Base-by-base conservation (phyloP, 2,329 filamentous ascomycete genomes). In the Zasmidium cellare region DNA sequence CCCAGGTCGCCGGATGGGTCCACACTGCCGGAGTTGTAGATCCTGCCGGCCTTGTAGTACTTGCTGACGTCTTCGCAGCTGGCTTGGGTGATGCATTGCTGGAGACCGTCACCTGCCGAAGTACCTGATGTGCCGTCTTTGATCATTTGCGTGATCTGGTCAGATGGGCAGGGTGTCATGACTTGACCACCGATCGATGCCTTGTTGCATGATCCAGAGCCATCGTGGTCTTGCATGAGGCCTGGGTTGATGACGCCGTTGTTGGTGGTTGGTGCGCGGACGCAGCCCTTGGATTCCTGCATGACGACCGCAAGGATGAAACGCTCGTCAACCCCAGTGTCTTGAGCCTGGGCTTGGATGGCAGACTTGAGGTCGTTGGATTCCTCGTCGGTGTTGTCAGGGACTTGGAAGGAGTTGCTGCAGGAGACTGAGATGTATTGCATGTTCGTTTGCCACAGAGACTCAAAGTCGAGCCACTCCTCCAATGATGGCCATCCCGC, bases 31-130 rank as follows among this genome's bases (percentile, higher is more conserved):
- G 76, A 79, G 69, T 83, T 83, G 72, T 82, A 82, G 28, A 78
- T 75, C 24, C 79, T 72, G n/a, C 79, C 77, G 1, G 75, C 80
- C 56, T 72, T 75, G 69, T 82, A 82, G 72, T 75, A 80, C 46
- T 76, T 77, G 55, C 70, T 70, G 41, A 72, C 73, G 58, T 74
- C 72, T 18, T 55, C 62, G 16, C 65, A 66, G 3, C 66, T 68
- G 16, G 71, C 61, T 54, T 73, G 57, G 41, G 65, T 66, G 46
- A 79, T 61, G 41, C 68, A 70, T 57, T 78, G 74, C 35, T 70
- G 68, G n/a, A 82, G 68, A 1, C 77, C 79, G 22, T 77, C 74
- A 12, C 77, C 77, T 12, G 62, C 59, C 14, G 67, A 53, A 7
- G 79, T 77, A 22, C 80, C 79, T 7, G 62, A 65, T 1, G 73